Conservation (phyloP, 805 yeast genomes). For the Yarrowia divulgata region DNA sequence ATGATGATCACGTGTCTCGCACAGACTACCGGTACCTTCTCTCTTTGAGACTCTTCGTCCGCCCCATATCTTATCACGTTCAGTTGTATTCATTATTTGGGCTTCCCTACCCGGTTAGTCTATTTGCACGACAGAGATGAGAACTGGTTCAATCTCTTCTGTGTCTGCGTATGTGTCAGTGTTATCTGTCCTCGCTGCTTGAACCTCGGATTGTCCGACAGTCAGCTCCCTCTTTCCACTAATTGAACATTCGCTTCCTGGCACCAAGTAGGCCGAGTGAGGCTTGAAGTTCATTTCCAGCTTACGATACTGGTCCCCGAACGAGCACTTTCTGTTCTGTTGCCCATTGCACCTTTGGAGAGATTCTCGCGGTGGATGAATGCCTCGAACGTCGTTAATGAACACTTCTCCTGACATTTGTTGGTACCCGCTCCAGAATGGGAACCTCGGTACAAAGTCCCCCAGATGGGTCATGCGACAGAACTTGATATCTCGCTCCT, state of each 20-base stretch:
- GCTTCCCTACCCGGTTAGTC: not conserved
- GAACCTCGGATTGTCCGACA: not conserved
- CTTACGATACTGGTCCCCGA: slow-evolving; percentile 28
- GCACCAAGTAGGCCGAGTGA: slow-evolving; percentile 32
- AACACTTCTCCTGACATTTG: slow-evolving; percentile 35
- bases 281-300: slow-evolving; percentile 30
- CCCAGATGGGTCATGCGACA: slow-evolving; percentile 16
- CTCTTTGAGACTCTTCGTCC: no score
- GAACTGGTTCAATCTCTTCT: not conserved
- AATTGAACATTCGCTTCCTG: slow-evolving; percentile 24
- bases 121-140: slow-evolving; percentile 9
- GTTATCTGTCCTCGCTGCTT: not conserved
- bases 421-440: slow-evolving; percentile 33
- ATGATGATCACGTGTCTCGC: no score
- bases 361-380: slow-evolving; percentile 1
- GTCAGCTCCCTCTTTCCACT: slow-evolving; percentile 8
- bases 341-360: slow-evolving; percentile 24
- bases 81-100: slow-evolving; percentile 5
- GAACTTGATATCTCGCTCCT: slow-evolving; percentile 1
- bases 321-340: slow-evolving; percentile 17
- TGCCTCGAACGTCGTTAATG: slow-evolving; percentile 17
- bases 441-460: slow-evolving; percentile 20
- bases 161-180: not conserved
- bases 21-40: no score
- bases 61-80: not conserved